Evolutionary conservation across 1,284 basidiomycete species (phyloP), one percentile per base, ranked within the genome.

Genomic region (Tetrapyrgos nigripes): DNA sequence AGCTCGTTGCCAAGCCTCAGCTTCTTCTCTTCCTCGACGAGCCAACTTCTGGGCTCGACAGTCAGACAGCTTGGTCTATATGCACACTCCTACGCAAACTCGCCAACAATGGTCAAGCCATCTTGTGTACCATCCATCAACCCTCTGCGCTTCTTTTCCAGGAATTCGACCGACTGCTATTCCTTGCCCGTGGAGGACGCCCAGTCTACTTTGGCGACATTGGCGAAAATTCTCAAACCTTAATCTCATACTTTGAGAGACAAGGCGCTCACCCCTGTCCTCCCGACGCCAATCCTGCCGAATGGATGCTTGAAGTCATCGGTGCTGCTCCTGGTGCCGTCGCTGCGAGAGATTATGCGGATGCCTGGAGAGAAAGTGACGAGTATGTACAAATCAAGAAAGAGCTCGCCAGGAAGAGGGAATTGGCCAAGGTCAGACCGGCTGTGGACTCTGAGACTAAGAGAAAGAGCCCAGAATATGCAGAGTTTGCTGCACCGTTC

Each of bases 1-100:
- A 70, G 53, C 66, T 69, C 3, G 69, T 64, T 13, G 68, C 68
- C 31, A 66, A 78, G 77, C 83, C 86, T 11, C 73, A 77, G 64
- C 77, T 87, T 4, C 74, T 90, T 11, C 78, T 90, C 35, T 89
- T 89, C 81, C 76, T 88, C 49, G 86, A 88, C 68, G 86, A 89
- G 66, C 80, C 80, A 2, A 86, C 83, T 0, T 86, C 84, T 10
- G 88, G 89, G 62, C 79, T 91, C 27, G 88, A 91, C 69, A 87
- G 86, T 13, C 88, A 91, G 68, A 84, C 83, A 26, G 88, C 89
- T 0, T 91, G 84, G 83, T 84, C 62, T 31, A 66, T 67, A 26
- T 61, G 65, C 31, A 45, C 51, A 1, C 65, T 67, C 44, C 61
- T 67, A n/a, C 58, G 66, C 31, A 84, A 85, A 62, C 79, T 91